These are phyloP conservation scores for Schizosaccharomyces japonicus DNA, from an alignment of 805 yeast species.

Conservation along the genomic window DNA sequence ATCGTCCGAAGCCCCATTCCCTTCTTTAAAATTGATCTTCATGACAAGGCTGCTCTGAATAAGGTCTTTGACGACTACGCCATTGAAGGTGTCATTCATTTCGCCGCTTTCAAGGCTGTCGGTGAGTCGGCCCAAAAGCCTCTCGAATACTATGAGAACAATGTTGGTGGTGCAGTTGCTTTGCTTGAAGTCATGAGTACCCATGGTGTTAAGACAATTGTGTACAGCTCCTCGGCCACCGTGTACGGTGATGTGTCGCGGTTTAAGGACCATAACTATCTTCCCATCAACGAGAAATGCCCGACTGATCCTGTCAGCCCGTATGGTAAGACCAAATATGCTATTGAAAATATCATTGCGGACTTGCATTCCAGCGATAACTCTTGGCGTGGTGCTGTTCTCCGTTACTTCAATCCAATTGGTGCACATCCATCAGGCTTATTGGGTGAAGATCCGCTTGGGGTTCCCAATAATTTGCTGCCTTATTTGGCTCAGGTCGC, in stretches of 20 bases:
- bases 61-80: conserved; percentile 77
- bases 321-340: conserved; percentile 47
- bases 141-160: conserved; percentile 41
- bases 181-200: conserved; percentile 30
- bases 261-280: conserved; percentile 46
- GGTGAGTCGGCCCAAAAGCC: conserved; percentile 66
- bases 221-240: conserved; percentile 63
- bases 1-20: conserved; percentile 23
- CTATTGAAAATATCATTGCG: conserved; percentile 36
- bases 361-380: conserved; percentile 27
- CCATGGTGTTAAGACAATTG: conserved; percentile 26
- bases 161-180: conserved; percentile 40
- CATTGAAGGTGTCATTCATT: conserved; percentile 70
- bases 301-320: conserved; percentile 57
- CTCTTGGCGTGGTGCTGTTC: conserved; percentile 25
- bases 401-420: conserved; percentile 63
- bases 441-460: conserved; percentile 61
- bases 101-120: conserved; percentile 77
- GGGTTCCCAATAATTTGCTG: conserved; percentile 51
- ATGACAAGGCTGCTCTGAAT: conserved; percentile 73
- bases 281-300: conserved; percentile 58
- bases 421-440: conserved; percentile 70
- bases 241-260: conserved; percentile 65
- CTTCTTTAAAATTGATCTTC: conserved; percentile 34
- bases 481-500: conserved; percentile 65